These are phyloP conservation scores for Cinchona pubescens DNA, from an alignment of 257 asterid species.

Conservation along the genomic window DNA sequence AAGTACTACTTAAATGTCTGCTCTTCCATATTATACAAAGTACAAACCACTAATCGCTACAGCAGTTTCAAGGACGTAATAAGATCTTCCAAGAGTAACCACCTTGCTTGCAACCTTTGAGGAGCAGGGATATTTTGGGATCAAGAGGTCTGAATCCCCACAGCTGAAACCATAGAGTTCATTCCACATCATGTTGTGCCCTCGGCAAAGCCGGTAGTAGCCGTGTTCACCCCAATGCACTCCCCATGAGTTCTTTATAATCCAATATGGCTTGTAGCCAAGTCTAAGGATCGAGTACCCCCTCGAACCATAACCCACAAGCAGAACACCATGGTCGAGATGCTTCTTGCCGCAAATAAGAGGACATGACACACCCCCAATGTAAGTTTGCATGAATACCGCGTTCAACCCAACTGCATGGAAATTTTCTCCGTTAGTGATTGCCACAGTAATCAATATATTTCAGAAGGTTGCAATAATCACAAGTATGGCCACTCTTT, in stretches of 20 bases:
- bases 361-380: conserved; percentile 84
- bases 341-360: conserved; percentile 58
- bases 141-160: conserved; percentile 42
- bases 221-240: conserved; percentile 75
- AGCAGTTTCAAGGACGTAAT: neutral
- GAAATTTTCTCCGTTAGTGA: neutral
- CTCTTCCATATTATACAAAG: neutral
- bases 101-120: neutral
- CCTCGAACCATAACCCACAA: conserved; percentile 70
- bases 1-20: neutral
- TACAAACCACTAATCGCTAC: neutral
- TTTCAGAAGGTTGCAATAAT: neutral
- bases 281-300: conserved; percentile 71
- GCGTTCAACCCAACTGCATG: conserved; percentile 71
- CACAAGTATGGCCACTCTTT: neutral
- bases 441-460: neutral
- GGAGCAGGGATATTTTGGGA: neutral
- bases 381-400: conserved; percentile 84
- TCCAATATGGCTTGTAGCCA: conserved; percentile 72
- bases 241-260: conserved; percentile 91
- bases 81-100: neutral
- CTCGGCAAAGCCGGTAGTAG: conserved; percentile 59
- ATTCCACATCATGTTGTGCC: conserved; percentile 84
- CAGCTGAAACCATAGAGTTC: conserved; percentile 79
- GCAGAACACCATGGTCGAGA: conserved; percentile 70